Conservation (phyloP, 345 rosid species). For the Corchorus capsularis region DNA sequence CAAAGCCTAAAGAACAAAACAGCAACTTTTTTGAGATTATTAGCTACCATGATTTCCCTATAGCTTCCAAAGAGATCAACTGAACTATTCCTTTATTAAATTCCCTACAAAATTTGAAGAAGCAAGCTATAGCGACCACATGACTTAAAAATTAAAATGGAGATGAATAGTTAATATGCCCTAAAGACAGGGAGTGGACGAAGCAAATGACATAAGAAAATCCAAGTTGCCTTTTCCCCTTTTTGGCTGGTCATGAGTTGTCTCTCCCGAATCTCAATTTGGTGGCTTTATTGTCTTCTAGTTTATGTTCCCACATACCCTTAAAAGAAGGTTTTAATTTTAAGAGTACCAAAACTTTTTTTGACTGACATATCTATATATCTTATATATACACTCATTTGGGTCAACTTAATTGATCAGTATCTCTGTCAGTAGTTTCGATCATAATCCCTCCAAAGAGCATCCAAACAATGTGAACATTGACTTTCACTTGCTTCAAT, state of each 20-base stretch:
- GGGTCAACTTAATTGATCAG: slow-evolving; percentile 44
- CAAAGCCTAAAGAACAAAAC: slow-evolving; percentile 24
- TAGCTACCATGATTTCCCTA: neutral
- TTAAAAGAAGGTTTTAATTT: slow-evolving; percentile 45
- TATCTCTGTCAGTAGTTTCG: slow-evolving; percentile 46
- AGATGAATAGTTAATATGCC: slow-evolving; percentile 16
- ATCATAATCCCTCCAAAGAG: slow-evolving; percentile 57
- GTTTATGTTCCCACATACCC: slow-evolving; percentile 47
- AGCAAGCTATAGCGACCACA: neutral
- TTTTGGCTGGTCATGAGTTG: slow-evolving; percentile 49
- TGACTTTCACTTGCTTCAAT: slow-evolving; percentile 52
- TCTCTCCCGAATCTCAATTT: slow-evolving; percentile 39
- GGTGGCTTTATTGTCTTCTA: slow-evolving; percentile 62
- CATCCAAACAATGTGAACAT: slow-evolving; percentile 53
- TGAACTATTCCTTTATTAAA: neutral
- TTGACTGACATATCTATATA: slow-evolving; percentile 21
- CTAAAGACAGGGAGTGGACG: slow-evolving; percentile 14
- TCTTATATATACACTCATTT: neutral
- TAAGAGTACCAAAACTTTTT: slow-evolving; percentile 17
- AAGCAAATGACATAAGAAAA: slow-evolving; percentile 44
- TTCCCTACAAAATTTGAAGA: neutral
- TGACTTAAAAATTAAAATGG: neutral
- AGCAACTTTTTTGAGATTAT: slow-evolving; percentile 22
- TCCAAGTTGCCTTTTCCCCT: slow-evolving; percentile 28
- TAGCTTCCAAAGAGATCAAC: neutral